These are phyloP conservation scores for Euphorbia peplus DNA, from an alignment of 345 rosid species.

Conservation along the genomic window DNA sequence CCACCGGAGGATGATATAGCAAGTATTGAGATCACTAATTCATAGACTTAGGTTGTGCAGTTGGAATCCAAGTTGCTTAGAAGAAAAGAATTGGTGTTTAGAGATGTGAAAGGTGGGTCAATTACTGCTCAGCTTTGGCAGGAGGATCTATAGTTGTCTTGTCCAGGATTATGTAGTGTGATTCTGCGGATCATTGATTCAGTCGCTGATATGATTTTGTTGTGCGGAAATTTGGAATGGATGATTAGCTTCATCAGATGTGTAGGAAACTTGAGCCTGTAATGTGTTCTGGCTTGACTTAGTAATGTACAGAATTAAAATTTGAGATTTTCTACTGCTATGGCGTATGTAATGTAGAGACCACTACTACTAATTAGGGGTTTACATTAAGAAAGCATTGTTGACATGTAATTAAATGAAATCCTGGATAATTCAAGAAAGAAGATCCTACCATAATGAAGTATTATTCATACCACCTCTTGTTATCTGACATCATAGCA, in stretches of 20 bases:
- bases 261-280: conserved; percentile 3
- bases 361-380: background rate
- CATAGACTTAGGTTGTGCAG: background rate
- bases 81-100: background rate
- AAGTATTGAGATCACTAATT: conserved; percentile 1
- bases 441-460: too few species aligned
- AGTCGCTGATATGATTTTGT: conserved; percentile 8
- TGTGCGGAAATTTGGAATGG: conserved; percentile 7
- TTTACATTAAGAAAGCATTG: background rate
- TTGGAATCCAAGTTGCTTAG: conserved; percentile 3
- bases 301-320: conserved; percentile 11
- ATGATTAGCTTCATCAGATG: background rate
- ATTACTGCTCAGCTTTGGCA: background rate
- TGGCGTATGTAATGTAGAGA: background rate
- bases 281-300: conserved; percentile 8
- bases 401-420: too few species aligned
- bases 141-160: too few species aligned
- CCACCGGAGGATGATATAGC: background rate
- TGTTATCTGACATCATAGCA: too few species aligned
- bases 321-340: background rate
- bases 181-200: too few species aligned
- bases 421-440: too few species aligned
- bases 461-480: too few species aligned
- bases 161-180: too few species aligned
- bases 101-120: conserved; percentile 4